Percentiles rank a stretch among this genome's conserved stretches.
Evolutionary conservation across 108 stramenopile genomes (phyloP).

Genomic region (Cyclotella cryptica): DNA sequence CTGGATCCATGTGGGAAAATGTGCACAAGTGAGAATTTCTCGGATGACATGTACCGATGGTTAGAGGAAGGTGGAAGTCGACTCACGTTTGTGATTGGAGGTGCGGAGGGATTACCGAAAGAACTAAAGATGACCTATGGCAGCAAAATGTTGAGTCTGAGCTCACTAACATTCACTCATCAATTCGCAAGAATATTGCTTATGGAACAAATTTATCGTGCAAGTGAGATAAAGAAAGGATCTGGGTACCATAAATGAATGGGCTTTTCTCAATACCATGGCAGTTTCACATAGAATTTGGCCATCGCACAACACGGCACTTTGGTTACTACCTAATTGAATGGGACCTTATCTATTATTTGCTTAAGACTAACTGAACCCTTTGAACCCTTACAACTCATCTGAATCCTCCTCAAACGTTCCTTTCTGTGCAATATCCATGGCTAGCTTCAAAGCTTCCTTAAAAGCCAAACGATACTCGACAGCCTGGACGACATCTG

Average conservation of each 20-base stretch:
- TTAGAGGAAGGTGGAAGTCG: slow-evolving; percentile 89
- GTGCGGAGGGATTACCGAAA: slow-evolving; percentile 88
- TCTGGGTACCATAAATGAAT: slow-evolving; percentile 86
- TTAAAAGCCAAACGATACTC: slow-evolving; percentile 54
- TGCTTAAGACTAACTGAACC: too few species aligned
- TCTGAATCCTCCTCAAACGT: slow-evolving; percentile 36
- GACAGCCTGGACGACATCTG: slow-evolving; percentile 52
- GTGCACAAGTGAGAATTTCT: slow-evolving; percentile 79
- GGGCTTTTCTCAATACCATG: background rate
- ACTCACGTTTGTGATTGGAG: slow-evolving; percentile 90
- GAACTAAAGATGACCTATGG: slow-evolving; percentile 58
- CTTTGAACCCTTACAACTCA: slow-evolving; percentile 46
- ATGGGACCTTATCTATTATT: too few species aligned
- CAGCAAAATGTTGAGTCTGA: slow-evolving; percentile 66
- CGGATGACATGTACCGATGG: slow-evolving; percentile 81
- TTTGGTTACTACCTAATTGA: background rate
- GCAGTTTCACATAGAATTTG: background rate
- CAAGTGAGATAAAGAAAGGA: slow-evolving; percentile 89
- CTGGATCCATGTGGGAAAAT: slow-evolving; percentile 74
- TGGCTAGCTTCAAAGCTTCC: slow-evolving; percentile 41
- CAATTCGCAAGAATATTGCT: slow-evolving; percentile 89
- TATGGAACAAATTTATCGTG: slow-evolving; percentile 93
- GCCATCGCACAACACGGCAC: background rate
- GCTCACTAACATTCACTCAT: slow-evolving; percentile 89
- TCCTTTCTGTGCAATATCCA: slow-evolving; percentile 28